A percentile compares a stretch with the other conserved stretches of the same genome.
phyloP scores from a whole-genome alignment of 176 grass and related monocot genomes.

The Olyra latifolia region DNA sequence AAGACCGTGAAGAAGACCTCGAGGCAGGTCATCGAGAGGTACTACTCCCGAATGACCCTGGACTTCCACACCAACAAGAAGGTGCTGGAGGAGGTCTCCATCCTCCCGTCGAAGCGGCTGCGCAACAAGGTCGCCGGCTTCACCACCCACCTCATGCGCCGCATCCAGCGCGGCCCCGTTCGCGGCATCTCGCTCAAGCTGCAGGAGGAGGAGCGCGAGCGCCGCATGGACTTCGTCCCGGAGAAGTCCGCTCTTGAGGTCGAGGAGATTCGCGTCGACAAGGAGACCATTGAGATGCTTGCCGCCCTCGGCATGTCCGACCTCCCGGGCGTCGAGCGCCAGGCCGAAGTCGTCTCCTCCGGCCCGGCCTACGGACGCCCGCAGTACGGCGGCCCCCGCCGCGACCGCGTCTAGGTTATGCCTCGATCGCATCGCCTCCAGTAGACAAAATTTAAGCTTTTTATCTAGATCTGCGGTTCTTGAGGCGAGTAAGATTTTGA shows the following conservation, averaged over 20 bases:
- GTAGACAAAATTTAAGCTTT: slow-evolving; percentile 13
- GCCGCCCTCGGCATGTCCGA: slow-evolving; percentile 76
- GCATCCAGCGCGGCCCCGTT: slow-evolving; percentile 87
- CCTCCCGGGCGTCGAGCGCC: slow-evolving; percentile 73
- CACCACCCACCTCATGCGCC: slow-evolving; percentile 84
- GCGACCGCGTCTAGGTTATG: slow-evolving; percentile 41
- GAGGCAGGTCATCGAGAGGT: slow-evolving; percentile 84
- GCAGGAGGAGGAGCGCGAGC: slow-evolving; percentile 95
- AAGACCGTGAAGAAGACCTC: slow-evolving; percentile 97
- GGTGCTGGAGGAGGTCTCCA: slow-evolving; percentile 81
- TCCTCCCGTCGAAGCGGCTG: slow-evolving; percentile 86
- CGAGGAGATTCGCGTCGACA: slow-evolving; percentile 76
- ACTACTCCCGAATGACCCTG: slow-evolving; percentile 83
- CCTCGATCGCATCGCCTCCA: not conserved
- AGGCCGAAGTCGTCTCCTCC: slow-evolving; percentile 33
- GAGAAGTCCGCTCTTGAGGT: slow-evolving; percentile 85
- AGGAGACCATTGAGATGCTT: slow-evolving; percentile 93
- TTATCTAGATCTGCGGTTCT: slow-evolving; percentile 26
- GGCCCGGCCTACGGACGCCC: slow-evolving; percentile 38
- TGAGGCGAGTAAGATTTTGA: slow-evolving; percentile 40
- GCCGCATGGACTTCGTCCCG: slow-evolving; percentile 92
- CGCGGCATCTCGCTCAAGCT: slow-evolving; percentile 90
- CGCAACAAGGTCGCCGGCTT: slow-evolving; percentile 93
- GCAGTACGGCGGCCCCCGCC: slow-evolving; percentile 44
- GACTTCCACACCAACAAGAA: slow-evolving; percentile 98